Percentiles rank a stretch among this genome's conserved stretches.
Conservation (phyloP, 345 rosid species). For the Gossypium raimondii region DNA sequence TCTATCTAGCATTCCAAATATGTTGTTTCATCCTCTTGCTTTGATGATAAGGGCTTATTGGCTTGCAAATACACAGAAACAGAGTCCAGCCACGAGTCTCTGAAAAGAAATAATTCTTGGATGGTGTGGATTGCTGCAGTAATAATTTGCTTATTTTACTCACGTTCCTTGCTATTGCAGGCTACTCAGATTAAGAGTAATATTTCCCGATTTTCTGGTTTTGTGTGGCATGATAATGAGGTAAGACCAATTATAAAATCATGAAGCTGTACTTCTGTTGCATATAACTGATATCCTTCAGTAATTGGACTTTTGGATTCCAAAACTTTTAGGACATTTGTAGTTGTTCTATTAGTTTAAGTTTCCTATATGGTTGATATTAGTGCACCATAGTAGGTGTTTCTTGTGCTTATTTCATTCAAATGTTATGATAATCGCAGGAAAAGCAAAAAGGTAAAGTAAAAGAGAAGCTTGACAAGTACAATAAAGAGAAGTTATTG, state of each 20-base stretch:
- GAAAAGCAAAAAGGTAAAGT: conserved; percentile 72
- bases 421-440: conserved; percentile 36
- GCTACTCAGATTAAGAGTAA: conserved; percentile 77
- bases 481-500: conserved; percentile 69
- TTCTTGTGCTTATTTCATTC: not conserved
- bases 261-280: not conserved
- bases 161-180: conserved; percentile 47
- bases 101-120: not conserved
- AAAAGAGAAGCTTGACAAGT: conserved; percentile 81
- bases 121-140: conserved; percentile 4
- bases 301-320: not conserved
- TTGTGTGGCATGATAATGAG: conserved; percentile 87
- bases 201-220: conserved; percentile 85
- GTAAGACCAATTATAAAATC: conserved; percentile 29
- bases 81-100: not conserved
- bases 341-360: not conserved
- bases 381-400: not conserved
- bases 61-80: not conserved
- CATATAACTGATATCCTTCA: not conserved
- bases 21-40: not conserved
- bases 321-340: not conserved
- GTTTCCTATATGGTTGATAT: not conserved
- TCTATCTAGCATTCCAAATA: not conserved
- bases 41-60: not conserved
- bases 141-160: not conserved